Evolutionary conservation across 441 rosid species (phyloP).

Genomic region (Mallotus japonicus): DNA sequence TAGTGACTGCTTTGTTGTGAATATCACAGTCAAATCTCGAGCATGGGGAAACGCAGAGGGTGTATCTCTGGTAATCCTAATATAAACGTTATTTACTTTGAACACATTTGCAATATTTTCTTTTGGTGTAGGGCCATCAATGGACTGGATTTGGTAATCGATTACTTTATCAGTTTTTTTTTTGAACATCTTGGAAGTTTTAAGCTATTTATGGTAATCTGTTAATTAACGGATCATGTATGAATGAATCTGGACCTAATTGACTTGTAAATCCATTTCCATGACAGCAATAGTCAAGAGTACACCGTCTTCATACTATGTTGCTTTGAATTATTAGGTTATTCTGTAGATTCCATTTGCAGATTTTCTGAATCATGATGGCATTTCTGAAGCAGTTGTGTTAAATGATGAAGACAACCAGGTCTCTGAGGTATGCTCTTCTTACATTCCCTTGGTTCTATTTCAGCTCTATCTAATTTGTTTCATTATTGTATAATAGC

Average conservation of each 20-base stretch:
- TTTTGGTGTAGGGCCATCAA: slow-evolving; percentile 1
- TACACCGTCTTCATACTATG: slow-evolving; percentile 7
- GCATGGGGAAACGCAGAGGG: slow-evolving; percentile 79
- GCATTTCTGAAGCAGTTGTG: slow-evolving; percentile 60
- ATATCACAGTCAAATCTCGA: slow-evolving; percentile 74
- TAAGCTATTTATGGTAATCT: background rate
- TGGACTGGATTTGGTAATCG: background rate
- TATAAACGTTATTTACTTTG: slow-evolving; percentile 7
- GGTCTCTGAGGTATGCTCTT: slow-evolving; percentile 62
- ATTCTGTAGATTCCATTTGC: slow-evolving; percentile 80
- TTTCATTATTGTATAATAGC: background rate
- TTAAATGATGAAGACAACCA: slow-evolving; percentile 60
- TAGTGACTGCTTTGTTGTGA: slow-evolving; percentile 29
- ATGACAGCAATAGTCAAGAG: background rate
- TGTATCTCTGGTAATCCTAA: slow-evolving; percentile 61
- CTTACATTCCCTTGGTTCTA: slow-evolving; percentile 10
- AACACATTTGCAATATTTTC: slow-evolving; percentile 12
- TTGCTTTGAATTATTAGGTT: slow-evolving; percentile 28
- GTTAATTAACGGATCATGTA: background rate
- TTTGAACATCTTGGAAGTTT: background rate
- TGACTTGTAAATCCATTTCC: background rate
- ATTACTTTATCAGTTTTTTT: too few species aligned
- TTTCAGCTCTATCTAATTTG: slow-evolving; percentile 15
- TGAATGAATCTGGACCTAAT: background rate
- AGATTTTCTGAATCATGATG: slow-evolving; percentile 86